phyloP scores from a whole-genome alignment of 495 filamentous ascomycete species.

The Penicillium longicatenatum region DNA sequence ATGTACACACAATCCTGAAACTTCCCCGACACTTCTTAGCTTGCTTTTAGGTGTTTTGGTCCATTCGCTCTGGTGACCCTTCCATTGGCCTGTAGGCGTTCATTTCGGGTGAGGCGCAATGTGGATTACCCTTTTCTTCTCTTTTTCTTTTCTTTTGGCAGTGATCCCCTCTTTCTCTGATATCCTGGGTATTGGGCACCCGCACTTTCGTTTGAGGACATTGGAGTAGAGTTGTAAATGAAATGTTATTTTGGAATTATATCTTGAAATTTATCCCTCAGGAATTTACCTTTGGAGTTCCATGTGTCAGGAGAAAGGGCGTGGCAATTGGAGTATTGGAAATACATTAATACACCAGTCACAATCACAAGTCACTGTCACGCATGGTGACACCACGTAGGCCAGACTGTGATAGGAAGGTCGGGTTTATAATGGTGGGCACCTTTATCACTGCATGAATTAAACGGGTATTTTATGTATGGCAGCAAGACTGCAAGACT shows the following conservation, averaged over 20 bases:
- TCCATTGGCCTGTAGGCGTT: constrained; percentile 11
- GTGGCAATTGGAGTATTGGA: constrained; percentile 9
- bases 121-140: constrained; percentile 16
- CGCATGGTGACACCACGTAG: constrained; percentile 7
- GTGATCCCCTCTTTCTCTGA: constrained; percentile 5
- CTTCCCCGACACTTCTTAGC: constrained; percentile 10
- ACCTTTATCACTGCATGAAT: neutral
- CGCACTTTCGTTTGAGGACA: constrained; percentile 8
- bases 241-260: neutral
- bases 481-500: neutral
- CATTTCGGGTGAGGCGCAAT: constrained; percentile 22
- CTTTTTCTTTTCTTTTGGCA: constrained; percentile 11
- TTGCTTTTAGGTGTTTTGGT: constrained; percentile 22
- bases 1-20: constrained; percentile 4
- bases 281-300: neutral
- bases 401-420: constrained; percentile 3
- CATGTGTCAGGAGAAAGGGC: neutral
- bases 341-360: constrained; percentile 5
- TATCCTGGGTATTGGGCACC: constrained; percentile 8
- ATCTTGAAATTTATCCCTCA: neutral
- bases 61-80: constrained; percentile 8
- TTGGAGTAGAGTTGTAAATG: neutral
- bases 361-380: neutral
- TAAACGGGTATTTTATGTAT: neutral
- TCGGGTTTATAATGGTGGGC: neutral